These are phyloP conservation scores for Candida ortonii DNA, from an alignment of 805 yeast species.

Conservation along the genomic window DNA sequence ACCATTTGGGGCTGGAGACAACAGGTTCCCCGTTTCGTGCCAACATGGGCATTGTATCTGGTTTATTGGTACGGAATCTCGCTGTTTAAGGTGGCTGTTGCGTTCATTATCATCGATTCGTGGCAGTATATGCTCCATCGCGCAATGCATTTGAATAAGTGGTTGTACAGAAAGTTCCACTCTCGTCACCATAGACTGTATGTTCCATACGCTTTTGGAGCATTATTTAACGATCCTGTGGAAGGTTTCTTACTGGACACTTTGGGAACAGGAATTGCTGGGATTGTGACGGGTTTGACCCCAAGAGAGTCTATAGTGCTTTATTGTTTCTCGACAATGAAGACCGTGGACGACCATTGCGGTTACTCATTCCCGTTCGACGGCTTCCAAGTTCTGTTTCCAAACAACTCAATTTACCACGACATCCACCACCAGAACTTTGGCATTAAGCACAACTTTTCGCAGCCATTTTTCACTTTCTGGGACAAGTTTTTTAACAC, in stretches of 20 bases:
- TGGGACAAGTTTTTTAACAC: conserved; percentile 83
- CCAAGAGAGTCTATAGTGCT: conserved; percentile 75
- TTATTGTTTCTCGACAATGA: conserved; percentile 86
- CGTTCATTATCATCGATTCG: conserved; percentile 77
- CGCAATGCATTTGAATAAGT: conserved; percentile 78
- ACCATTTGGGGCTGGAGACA: conserved; percentile 46
- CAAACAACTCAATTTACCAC: conserved; percentile 93
- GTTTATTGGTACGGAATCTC: conserved; percentile 67
- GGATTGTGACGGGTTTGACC: conserved; percentile 56
- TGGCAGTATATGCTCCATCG: conserved; percentile 96
- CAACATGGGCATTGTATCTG: conserved; percentile 47
- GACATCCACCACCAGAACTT: conserved; percentile 97
- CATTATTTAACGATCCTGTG: conserved; percentile 87
- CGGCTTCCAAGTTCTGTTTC: conserved; percentile 85
- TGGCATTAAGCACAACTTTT: conserved; percentile 89
- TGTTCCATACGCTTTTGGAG: conserved; percentile 97
- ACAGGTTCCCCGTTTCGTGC: conserved; percentile 35
- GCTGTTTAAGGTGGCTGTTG: conserved; percentile 49
- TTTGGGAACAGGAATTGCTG: conserved; percentile 84
- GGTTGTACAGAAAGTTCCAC: conserved; percentile 77
- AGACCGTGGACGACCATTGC: conserved; percentile 97
- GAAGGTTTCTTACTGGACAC: conserved; percentile 95
- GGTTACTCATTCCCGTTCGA: conserved; percentile 95
- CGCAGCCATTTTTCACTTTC: conserved; percentile 93
- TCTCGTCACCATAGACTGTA: conserved; percentile 92